Conservation (phyloP, 225 moss, liverwort and hornwort genomes). For the Bryoerythrophyllum caledonicum region DNA sequence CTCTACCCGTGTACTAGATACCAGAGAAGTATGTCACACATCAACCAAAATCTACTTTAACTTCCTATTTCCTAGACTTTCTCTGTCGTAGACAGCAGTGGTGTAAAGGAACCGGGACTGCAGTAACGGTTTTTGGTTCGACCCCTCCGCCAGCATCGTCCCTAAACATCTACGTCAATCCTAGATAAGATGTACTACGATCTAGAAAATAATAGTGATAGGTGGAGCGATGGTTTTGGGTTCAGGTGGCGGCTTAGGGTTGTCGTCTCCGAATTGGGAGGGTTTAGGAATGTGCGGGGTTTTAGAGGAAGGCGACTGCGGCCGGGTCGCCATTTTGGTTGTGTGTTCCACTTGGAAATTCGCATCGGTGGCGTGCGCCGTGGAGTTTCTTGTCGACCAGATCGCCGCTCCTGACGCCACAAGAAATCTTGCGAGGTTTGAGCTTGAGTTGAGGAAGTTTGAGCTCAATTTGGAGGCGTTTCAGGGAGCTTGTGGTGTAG, state of each 20-base stretch:
- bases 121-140: background rate
- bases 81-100: no score
- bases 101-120: background rate
- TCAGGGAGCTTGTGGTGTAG: background rate
- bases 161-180: no score
- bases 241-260: background rate
- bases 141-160: background rate
- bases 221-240: background rate
- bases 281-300: slow-evolving; percentile 14
- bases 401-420: background rate
- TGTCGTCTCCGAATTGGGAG: background rate
- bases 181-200: no score
- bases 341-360: background rate
- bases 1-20: fast-evolving
- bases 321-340: background rate
- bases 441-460: background rate
- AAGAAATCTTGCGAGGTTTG: background rate
- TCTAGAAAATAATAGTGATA: no score
- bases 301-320: background rate
- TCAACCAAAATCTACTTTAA: no score
- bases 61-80: background rate
- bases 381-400: background rate
- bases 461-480: background rate
- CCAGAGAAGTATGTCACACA: background rate
- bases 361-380: background rate